Evolutionary conservation across 495 filamentous ascomycete genomes (phyloP), one percentile per base, ranked within the genome.

Genomic region (Aspergillus diversus): DNA sequence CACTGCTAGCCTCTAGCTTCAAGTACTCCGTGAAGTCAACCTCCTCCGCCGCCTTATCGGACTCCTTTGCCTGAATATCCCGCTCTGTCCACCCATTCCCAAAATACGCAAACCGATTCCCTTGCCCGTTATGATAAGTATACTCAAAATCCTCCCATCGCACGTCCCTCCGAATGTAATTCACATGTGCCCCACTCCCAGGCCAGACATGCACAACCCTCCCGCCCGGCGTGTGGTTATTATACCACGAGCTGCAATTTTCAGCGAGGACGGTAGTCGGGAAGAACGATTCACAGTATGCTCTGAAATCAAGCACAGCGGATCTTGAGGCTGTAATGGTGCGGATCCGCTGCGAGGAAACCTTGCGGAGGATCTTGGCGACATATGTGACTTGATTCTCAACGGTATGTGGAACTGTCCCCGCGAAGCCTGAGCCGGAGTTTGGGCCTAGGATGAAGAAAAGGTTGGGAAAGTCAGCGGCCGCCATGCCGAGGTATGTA

Each of bases 101-200:
- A 71, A 86, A 84, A 57, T 77, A 84, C 49, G 78, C 82, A 69
- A 84, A 86, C 15, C 82, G 69, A 73, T 86, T 86, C 1, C 77
- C 80, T 56, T 71, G 76, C 0, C 64, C 60, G 16, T 74, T 75
- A 34, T 73, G 57, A 66, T 87, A 86, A 57, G 80, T 80, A 69
- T 87, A 90, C 59, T 90, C 87, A 75, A 78, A 91, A 67, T 92
- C 88, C 73, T 92, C 88, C 86, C 87, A 91, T 17, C 88, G 74
- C 1, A 87, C 87, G 37, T 88, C 82, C 32, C 82, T 69, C 6
- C 84, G 75, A 27, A 86, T 76, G 17, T 80, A 79, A 12, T 84
- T 85, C n/a, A 81, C 70, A 66, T 87, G 85, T 0, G 84, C 71
- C 3, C 84, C 83, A 70, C 82, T 86, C 0, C 87, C 88, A 0